Evolutionary conservation across 768 basidiomycete species (phyloP).

Genomic region (Rhodocollybia butyracea): DNA sequence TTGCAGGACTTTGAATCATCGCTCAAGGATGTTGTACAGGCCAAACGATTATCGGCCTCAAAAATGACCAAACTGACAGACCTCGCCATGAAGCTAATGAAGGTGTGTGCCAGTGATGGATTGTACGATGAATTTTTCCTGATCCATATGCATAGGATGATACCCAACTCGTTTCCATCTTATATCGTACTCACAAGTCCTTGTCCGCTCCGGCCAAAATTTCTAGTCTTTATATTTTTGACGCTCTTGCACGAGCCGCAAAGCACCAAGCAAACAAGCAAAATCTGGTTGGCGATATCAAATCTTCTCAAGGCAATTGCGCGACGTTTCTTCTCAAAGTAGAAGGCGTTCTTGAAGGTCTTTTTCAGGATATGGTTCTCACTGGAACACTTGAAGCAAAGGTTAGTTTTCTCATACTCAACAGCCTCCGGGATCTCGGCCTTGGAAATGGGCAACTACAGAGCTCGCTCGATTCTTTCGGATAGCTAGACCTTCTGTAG

Average conservation of each 20-base stretch:
- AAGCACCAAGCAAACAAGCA: constrained; percentile 65
- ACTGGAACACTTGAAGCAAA: constrained; percentile 68
- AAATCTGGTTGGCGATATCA: constrained; percentile 51
- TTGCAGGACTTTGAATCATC: constrained; percentile 75
- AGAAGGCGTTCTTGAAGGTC: constrained; percentile 85
- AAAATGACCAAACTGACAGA: constrained; percentile 80
- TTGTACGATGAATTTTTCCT: not conserved
- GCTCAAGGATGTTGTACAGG: constrained; percentile 77
- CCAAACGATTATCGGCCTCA: constrained; percentile 82
- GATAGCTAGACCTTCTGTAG: too few relatives aligned
- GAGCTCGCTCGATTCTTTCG: too few relatives aligned
- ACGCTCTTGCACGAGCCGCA: constrained; percentile 87
- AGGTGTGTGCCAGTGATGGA: constrained; percentile 45
- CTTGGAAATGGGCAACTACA: too few relatives aligned
- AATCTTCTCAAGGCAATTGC: constrained; percentile 59
- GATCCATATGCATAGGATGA: constrained; percentile 58
- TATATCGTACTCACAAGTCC: constrained; percentile 87
- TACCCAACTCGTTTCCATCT: constrained; percentile 80
- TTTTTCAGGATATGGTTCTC: constrained; percentile 81
- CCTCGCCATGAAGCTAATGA: constrained; percentile 71
- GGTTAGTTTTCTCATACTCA: constrained; percentile 55
- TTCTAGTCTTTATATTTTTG: constrained; percentile 89
- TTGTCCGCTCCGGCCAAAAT: constrained; percentile 69
- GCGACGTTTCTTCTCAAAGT: constrained; percentile 87
- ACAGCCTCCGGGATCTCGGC: not conserved